Conservation (phyloP, 2,329 filamentous ascomycete species). For the Xylariaceae sp. region DNA sequence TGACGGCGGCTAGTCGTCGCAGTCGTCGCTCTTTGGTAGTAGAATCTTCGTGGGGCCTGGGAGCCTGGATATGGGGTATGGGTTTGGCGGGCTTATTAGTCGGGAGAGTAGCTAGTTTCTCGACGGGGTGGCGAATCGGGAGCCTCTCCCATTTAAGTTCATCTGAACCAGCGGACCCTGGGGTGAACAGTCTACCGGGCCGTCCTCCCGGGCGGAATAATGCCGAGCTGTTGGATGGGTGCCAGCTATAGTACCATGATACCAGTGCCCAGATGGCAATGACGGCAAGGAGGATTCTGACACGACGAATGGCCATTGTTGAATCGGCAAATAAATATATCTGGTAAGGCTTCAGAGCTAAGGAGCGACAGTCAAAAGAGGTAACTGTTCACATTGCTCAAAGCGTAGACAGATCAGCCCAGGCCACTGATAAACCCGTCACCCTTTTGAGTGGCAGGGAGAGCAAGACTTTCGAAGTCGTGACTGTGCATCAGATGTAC, state of each 20-base stretch:
- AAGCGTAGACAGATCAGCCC: slow-evolving; percentile 10
- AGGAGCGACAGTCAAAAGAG: slow-evolving; percentile 11
- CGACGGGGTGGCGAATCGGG: slow-evolving; percentile 40
- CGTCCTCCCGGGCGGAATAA: slow-evolving; percentile 17
- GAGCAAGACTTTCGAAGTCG: slow-evolving; percentile 5
- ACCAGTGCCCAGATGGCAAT: slow-evolving; percentile 35
- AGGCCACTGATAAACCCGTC: slow-evolving; percentile 19
- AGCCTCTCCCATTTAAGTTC: slow-evolving; percentile 38
- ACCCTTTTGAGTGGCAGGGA: slow-evolving; percentile 18
- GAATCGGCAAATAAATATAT: slow-evolving; percentile 1
- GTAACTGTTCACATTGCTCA: slow-evolving; percentile 23
- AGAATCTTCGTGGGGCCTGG: slow-evolving; percentile 50
- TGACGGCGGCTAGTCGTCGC: slow-evolving; percentile 48
- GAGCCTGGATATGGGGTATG: slow-evolving; percentile 63
- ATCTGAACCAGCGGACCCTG: slow-evolving; percentile 12
- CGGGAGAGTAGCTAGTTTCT: slow-evolving; percentile 40
- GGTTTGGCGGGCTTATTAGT: slow-evolving; percentile 44
- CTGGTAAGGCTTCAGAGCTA: slow-evolving; percentile 21
- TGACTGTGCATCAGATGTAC: slow-evolving; percentile 20
- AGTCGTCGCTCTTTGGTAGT: slow-evolving; percentile 40
- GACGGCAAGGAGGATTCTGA: slow-evolving; percentile 34
- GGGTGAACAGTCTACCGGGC: slow-evolving; percentile 4
- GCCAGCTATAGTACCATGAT: slow-evolving; percentile 38
- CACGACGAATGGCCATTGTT: slow-evolving; percentile 36
- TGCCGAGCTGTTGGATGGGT: slow-evolving; percentile 11